phyloP scores from a whole-genome alignment of 352 stramenopile genomes.

The Pythium aristosporum region DNA sequence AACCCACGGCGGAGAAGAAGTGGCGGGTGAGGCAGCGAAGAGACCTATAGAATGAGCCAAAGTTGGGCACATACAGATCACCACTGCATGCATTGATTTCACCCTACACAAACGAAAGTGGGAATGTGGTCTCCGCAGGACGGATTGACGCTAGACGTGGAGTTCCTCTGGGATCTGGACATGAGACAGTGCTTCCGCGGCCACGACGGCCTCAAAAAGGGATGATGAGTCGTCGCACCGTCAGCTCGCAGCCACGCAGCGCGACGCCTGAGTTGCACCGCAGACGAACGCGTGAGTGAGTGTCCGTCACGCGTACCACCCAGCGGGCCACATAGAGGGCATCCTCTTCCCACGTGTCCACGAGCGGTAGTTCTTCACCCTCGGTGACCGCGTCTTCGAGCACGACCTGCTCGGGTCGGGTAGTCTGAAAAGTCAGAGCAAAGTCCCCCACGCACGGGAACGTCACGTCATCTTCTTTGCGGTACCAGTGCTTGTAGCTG shows the following conservation, averaged over 20 bases:
- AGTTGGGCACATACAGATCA: too few species aligned
- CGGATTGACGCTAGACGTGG: too few species aligned
- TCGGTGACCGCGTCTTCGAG: not conserved
- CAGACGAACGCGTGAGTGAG: not conserved
- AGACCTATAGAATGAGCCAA: too few species aligned
- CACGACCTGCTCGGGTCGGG: not conserved
- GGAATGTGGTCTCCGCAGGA: too few species aligned
- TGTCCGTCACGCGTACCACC: not conserved
- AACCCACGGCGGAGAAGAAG: too few species aligned
- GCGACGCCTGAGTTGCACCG: not conserved
- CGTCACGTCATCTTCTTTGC: not conserved
- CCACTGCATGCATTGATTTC: too few species aligned
- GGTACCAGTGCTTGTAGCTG: not conserved
- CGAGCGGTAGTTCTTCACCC: not conserved
- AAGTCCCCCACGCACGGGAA: not conserved
- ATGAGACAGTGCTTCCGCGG: too few species aligned
- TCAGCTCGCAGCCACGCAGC: not conserved
- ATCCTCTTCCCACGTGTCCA: not conserved
- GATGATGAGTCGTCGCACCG: not conserved
- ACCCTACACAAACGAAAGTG: too few species aligned
- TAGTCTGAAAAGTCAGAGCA: not conserved
- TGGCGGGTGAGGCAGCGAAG: too few species aligned
- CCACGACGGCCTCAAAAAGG: too few species aligned
- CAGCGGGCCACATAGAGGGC: not conserved
- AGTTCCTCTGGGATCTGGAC: too few species aligned